Base-by-base conservation (phyloP, 331 rosid genomes). In the Erythrophleum ivorense region DNA sequence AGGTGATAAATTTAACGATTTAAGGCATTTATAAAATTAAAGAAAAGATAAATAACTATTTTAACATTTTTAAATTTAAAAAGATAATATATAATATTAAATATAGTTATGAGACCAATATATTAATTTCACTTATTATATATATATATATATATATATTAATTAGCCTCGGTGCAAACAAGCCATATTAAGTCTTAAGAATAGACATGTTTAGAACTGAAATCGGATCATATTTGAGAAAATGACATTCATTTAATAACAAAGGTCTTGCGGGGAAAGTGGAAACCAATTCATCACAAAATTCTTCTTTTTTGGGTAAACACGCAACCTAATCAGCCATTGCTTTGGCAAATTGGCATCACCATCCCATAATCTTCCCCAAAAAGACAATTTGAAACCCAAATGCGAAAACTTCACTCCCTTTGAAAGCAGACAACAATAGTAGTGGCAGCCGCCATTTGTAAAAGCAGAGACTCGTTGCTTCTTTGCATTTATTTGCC, bases 191-290 rank as follows among this genome's bases (percentile, higher is more conserved):
- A 36, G 40, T 36, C 40, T 2, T 36, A 36, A 3, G 41, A 38
- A 38, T 43, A 43, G 5, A 4, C 46, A 7, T 43, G 46, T 43
- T 7, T 7, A 43, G 1, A 36, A 43, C 1, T 43, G 46, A 43
- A 6, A 43, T 43, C 46, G 9, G 9, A 43, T 43, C 46, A 43
- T 43, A 43, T 43, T 43, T 43, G 5, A 36, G 40, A 72, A 40
- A 59, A 10, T 4, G 54, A n/a, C 46, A 72, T 45, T 59, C 43
- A 7, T 6, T 4, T 57, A 71, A 46, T 45, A 13, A 71, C 57
- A 29, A 55, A 69, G 73, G 71, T 75, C 58, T 69, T 50, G 67
- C 53, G 69, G 48, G 76, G 79, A 64, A 81, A 81, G 80, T 54
- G 62, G 53, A 38, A 66, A 16, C 34, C 19, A 0, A 83, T 40